These are phyloP conservation scores for Plasmodium gallinaceum DNA, from an alignment of 169 alveolate species.

Conservation along the genomic window DNA sequence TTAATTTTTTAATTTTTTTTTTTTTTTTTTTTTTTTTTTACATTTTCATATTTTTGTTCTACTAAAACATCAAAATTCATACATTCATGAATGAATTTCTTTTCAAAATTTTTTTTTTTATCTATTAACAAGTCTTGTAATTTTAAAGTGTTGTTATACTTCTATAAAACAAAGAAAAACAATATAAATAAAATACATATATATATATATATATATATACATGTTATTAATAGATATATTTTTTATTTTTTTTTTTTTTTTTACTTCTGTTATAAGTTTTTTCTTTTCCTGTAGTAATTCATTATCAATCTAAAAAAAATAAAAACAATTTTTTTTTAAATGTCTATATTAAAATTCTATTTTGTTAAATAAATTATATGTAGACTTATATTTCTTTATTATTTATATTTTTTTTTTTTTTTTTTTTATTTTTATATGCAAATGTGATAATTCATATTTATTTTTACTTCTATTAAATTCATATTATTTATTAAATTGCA, in stretches of 20 bases:
- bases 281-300: constrained; percentile 14
- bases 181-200: not conserved
- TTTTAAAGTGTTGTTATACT: constrained; percentile 14
- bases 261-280: constrained; percentile 18
- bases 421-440: not conserved
- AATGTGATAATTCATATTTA: not conserved
- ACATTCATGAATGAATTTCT: constrained; percentile 43
- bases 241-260: not conserved
- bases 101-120: constrained; percentile 52
- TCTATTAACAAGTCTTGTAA: constrained; percentile 14
- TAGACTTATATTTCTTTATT: no score
- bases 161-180: constrained; percentile 11
- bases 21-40: constrained; percentile 6
- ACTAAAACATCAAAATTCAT: constrained; percentile 47
- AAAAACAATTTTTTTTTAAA: no score
- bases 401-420: no score
- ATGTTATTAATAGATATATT: not conserved
- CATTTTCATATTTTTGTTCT: constrained; percentile 68
- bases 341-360: not conserved
- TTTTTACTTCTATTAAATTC: constrained; percentile 7
- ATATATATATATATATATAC: not conserved
- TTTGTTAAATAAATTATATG: not conserved
- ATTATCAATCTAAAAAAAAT: constrained; percentile 4
- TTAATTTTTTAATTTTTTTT: not conserved
- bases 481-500: constrained; percentile 2